These are phyloP conservation scores for Flaveria trinervia DNA, from an alignment of 129 eudicot species.

Conservation along the genomic window DNA sequence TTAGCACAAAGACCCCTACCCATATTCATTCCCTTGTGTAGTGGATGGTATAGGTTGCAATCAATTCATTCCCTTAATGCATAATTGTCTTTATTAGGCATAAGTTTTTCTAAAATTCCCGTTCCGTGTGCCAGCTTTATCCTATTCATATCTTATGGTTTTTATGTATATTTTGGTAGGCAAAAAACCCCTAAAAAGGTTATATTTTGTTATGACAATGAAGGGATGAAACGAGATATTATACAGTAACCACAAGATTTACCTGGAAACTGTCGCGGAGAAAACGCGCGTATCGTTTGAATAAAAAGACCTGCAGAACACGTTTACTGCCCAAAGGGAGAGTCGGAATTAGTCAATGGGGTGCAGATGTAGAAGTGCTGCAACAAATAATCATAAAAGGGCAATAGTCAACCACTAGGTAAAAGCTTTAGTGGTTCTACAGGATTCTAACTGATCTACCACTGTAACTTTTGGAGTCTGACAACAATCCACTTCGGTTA, in stretches of 20 bases:
- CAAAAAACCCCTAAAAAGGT: background rate
- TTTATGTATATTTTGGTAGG: constrained; percentile 22
- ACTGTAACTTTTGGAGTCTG: constrained; percentile 36
- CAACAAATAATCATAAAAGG: constrained; percentile 18
- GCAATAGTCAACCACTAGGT: constrained; percentile 48
- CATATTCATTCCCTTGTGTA: constrained; percentile 36
- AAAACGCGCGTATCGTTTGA: background rate
- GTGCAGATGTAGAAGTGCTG: constrained; percentile 32
- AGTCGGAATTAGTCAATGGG: constrained; percentile 23
- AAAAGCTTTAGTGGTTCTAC: constrained; percentile 37
- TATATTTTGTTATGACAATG: background rate
- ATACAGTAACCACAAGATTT: background rate
- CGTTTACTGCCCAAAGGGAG: constrained; percentile 29
- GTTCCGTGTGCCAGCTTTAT: constrained; percentile 26
- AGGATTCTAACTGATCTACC: constrained; percentile 36
- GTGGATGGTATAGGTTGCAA: constrained; percentile 43
- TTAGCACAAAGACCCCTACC: constrained; percentile 38
- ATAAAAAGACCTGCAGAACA: constrained; percentile 4
- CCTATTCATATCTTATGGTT: constrained; percentile 27
- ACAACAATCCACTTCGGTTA: constrained; percentile 35
- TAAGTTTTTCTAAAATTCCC: constrained; percentile 20
- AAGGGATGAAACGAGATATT: background rate
- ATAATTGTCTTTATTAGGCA: constrained; percentile 30
- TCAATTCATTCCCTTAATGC: constrained; percentile 29
- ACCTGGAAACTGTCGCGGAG: constrained; percentile 7